Evolutionary conservation across 2,329 filamentous ascomycete genomes (phyloP).

Genomic region (Pseudocercospora vitis): DNA sequence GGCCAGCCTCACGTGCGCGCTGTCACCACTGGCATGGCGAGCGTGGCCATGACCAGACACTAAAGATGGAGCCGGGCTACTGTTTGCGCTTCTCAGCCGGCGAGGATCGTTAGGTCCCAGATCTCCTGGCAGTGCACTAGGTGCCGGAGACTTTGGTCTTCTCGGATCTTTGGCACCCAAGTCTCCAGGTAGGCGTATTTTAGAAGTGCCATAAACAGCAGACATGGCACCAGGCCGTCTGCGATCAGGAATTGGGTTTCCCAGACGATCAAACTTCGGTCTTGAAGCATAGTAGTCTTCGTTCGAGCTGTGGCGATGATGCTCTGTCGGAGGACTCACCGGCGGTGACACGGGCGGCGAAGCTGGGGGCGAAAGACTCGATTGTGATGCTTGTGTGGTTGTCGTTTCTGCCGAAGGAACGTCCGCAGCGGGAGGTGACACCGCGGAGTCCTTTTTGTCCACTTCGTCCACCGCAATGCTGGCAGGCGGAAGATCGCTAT

Average conservation of each 20-base stretch:
- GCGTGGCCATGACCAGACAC: slow-evolving; percentile 22
- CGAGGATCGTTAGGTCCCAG: slow-evolving; percentile 37
- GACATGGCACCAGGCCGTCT: slow-evolving; percentile 34
- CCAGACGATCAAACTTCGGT: slow-evolving; percentile 33
- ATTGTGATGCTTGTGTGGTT: slow-evolving; percentile 11
- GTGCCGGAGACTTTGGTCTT: slow-evolving; percentile 36
- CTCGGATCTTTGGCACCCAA: slow-evolving; percentile 39
- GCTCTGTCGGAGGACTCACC: slow-evolving; percentile 19
- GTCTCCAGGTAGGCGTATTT: slow-evolving; percentile 39
- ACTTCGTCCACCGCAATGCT: slow-evolving; percentile 8
- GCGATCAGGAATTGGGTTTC: slow-evolving; percentile 33
- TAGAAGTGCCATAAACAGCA: slow-evolving; percentile 30
- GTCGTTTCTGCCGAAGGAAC: slow-evolving; percentile 11
- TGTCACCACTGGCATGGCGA: slow-evolving; percentile 29
- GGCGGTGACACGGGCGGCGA: slow-evolving; percentile 34
- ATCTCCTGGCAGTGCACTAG: slow-evolving; percentile 33
- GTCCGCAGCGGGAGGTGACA: slow-evolving; percentile 9
- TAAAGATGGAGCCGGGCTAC: slow-evolving; percentile 31
- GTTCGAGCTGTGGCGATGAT: slow-evolving; percentile 18
- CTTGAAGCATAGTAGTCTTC: slow-evolving; percentile 33
- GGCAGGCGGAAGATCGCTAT: slow-evolving; percentile 5
- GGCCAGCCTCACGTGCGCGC: slow-evolving; percentile 26
- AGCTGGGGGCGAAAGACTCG: slow-evolving; percentile 23
- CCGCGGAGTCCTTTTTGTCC: slow-evolving; percentile 13
- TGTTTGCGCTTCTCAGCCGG: slow-evolving; percentile 26